Evolutionary conservation across 2,329 filamentous ascomycete genomes (phyloP).

Genomic region (Fusarium chuoi): DNA sequence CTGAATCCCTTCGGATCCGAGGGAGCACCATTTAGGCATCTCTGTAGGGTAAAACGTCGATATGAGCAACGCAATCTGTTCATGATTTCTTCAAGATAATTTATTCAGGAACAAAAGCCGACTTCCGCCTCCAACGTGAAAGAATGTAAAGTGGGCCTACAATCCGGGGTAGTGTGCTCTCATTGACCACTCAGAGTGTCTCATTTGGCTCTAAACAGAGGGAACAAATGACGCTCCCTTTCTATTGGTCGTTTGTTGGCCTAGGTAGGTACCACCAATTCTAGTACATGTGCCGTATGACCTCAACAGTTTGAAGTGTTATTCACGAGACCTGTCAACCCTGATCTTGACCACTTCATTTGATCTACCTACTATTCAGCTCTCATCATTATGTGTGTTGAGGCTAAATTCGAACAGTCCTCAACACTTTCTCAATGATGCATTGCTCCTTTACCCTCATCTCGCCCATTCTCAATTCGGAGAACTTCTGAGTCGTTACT

Average conservation of each 20-base stretch:
- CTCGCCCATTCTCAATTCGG: background rate
- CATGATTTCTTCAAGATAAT: background rate
- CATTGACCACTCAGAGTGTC: constrained; percentile 36
- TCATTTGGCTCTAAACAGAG: background rate
- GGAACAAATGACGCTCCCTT: constrained; percentile 8
- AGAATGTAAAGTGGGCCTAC: background rate
- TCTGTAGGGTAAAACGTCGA: no score
- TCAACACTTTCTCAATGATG: constrained; percentile 17
- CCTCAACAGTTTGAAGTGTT: constrained; percentile 32
- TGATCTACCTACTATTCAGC: constrained; percentile 8
- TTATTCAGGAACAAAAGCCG: background rate
- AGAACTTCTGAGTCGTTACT: background rate
- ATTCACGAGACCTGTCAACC: constrained; percentile 40
- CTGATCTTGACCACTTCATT: constrained; percentile 32
- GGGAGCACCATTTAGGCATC: no score
- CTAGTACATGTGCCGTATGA: constrained; percentile 33
- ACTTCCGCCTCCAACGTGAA: constrained; percentile 1
- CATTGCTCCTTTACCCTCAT: background rate
- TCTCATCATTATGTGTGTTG: background rate
- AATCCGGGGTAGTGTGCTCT: constrained; percentile 39
- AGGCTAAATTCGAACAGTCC: background rate
- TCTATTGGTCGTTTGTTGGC: background rate
- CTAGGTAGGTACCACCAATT: constrained; percentile 13
- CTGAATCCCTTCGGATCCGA: no score
- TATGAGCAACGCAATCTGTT: background rate